Conservation (phyloP, 805 yeast genomes). For the Kluyveromyces dobzhanskii region DNA sequence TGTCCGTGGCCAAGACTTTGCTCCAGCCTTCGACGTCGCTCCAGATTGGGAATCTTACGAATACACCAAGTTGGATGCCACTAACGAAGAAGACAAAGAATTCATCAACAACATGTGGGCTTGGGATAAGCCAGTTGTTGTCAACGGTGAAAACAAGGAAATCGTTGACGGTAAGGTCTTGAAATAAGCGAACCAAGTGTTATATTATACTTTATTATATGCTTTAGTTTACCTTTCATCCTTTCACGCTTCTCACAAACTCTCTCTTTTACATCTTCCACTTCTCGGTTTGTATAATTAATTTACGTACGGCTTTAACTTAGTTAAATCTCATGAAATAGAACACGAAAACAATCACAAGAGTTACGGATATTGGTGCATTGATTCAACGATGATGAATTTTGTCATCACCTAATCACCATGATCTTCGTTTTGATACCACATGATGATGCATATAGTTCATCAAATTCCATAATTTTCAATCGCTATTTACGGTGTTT, state of each 20-base stretch:
- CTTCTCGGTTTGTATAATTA: conserved; percentile 2
- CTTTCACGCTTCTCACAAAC: too few species aligned
- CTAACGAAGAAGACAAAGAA: conserved; percentile 68
- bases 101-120: conserved; percentile 92
- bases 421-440: too few species aligned
- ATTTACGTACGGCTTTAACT: conserved; percentile 1
- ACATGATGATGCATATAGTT: too few species aligned
- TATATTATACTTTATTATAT: neutral
- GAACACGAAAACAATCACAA: too few species aligned
- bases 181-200: conserved; percentile 62
- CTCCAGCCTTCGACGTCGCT: conserved; percentile 93
- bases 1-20: conserved; percentile 85
- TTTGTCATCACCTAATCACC: too few species aligned
- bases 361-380: too few species aligned
- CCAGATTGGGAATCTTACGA: conserved; percentile 97
- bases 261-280: too few species aligned
- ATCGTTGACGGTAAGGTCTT: conserved; percentile 97
- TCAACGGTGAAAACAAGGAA: conserved; percentile 75
- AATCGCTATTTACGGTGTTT: too few species aligned
- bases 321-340: too few species aligned
- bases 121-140: conserved; percentile 90
- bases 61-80: conserved; percentile 74
- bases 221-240: too few species aligned
- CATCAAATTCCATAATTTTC: too few species aligned
- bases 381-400: too few species aligned